Evolutionary conservation across 768 basidiomycete genomes (phyloP).

Genomic region (Termitomyces sp.): DNA sequence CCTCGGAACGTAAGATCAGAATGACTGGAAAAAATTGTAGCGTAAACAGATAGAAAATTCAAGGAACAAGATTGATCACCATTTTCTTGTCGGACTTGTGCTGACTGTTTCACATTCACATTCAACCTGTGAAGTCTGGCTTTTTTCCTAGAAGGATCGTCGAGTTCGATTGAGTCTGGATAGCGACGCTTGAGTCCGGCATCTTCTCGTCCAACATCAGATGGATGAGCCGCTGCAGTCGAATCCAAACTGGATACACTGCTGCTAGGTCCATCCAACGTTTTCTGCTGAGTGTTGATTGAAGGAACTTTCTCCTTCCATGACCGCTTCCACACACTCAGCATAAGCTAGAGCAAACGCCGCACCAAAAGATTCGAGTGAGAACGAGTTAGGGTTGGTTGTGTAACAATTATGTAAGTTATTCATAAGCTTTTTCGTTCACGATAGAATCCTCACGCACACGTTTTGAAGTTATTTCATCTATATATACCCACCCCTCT

Average conservation of each 20-base stretch:
- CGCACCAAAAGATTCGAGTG: background rate
- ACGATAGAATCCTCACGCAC: background rate
- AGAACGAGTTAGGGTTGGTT: no score
- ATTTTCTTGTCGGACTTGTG: constrained; percentile 28
- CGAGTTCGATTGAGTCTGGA: constrained; percentile 2
- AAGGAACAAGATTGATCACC: constrained; percentile 19
- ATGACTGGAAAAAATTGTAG: background rate
- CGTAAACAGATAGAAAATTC: background rate
- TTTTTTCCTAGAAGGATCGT: constrained; percentile 8
- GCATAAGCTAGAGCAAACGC: constrained; percentile 24
- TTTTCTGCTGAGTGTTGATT: constrained; percentile 16
- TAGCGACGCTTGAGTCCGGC: constrained; percentile 5
- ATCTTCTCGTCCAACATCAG: constrained; percentile 2
- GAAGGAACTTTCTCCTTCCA: constrained; percentile 32
- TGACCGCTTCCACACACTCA: constrained; percentile 45
- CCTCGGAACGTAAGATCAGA: constrained; percentile 5
- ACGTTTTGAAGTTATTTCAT: background rate
- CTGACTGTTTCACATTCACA: constrained; percentile 17
- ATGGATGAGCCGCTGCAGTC: constrained; percentile 18
- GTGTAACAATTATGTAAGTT: background rate
- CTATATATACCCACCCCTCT: background rate
- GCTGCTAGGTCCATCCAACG: constrained; percentile 21
- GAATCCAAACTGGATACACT: constrained; percentile 18
- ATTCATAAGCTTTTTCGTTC: background rate
- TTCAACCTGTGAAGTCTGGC: constrained; percentile 17